Evolutionary conservation across 129 eudicot genomes (phyloP).

Genomic region (carrot (Daucus carota)): DH1_v3.0 NC_030387.2:39305501-39306000

Average conservation of each 20-base stretch:
- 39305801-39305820: conserved; percentile 16
- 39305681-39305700: conserved; percentile 20
- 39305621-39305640: conserved; percentile 33
- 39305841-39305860: conserved; percentile 37
- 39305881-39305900: conserved; percentile 78
- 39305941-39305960: conserved; percentile 32
- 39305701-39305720: conserved; percentile 32
- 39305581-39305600: conserved; percentile 26
- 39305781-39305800: conserved; percentile 22
- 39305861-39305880: conserved; percentile 19
- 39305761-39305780: neutral
- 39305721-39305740: conserved; percentile 7
- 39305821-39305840: conserved; percentile 32
- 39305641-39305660: conserved; percentile 39
- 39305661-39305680: conserved; percentile 29
- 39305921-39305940: conserved; percentile 43
- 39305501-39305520: conserved; percentile 44
- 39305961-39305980: conserved; percentile 32
- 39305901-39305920: conserved; percentile 41
- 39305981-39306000: conserved; percentile 15
- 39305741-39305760: conserved; percentile 11
- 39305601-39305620: conserved; percentile 25
- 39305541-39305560: conserved; percentile 26
- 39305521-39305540: conserved; percentile 43
- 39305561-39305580: conserved; percentile 16